Evolutionary conservation across 306 rosid genomes (phyloP).

Genomic region (Purshia tridentata): DNA sequence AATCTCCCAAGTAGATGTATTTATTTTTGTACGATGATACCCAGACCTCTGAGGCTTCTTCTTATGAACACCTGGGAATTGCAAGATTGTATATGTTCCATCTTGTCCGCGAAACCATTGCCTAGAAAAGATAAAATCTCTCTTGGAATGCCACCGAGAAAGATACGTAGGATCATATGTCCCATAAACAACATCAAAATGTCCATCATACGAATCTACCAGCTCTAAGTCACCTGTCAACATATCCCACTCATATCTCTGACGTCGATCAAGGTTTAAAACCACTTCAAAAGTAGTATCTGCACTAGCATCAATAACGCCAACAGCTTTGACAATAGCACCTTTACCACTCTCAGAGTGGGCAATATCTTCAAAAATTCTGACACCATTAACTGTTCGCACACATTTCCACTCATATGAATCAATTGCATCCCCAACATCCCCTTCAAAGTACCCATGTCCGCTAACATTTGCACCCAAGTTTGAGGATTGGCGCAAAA

Average conservation of each 20-base stretch:
- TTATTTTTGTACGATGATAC: slow-evolving; percentile 73
- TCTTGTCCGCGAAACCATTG: slow-evolving; percentile 93
- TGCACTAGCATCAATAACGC: slow-evolving; percentile 77
- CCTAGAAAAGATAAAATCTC: slow-evolving; percentile 88
- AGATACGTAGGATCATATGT: slow-evolving; percentile 75
- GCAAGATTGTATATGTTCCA: slow-evolving; percentile 90
- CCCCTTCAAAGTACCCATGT: slow-evolving; percentile 55
- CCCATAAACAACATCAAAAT: slow-evolving; percentile 81
- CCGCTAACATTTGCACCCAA: slow-evolving; percentile 24
- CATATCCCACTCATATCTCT: slow-evolving; percentile 98
- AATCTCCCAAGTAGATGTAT: slow-evolving; percentile 95
- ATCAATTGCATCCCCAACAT: slow-evolving; percentile 73
- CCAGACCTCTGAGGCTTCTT: slow-evolving; percentile 75
- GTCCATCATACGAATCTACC: slow-evolving; percentile 70
- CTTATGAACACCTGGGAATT: slow-evolving; percentile 70
- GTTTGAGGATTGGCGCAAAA: slow-evolving; percentile 60
- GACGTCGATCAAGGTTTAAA: slow-evolving; percentile 56
- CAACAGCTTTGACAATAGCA: slow-evolving; percentile 73
- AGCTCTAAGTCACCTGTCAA: slow-evolving; percentile 83
- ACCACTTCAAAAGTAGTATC: slow-evolving; percentile 76
- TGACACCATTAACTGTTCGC: slow-evolving; percentile 62
- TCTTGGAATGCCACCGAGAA: slow-evolving; percentile 82
- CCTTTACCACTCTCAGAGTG: slow-evolving; percentile 63
- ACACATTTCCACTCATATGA: slow-evolving; percentile 85
- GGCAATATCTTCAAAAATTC: slow-evolving; percentile 27